These are phyloP conservation scores for Myrica gale DNA, from an alignment of 306 rosid genomes.

Conservation along the genomic window DNA sequence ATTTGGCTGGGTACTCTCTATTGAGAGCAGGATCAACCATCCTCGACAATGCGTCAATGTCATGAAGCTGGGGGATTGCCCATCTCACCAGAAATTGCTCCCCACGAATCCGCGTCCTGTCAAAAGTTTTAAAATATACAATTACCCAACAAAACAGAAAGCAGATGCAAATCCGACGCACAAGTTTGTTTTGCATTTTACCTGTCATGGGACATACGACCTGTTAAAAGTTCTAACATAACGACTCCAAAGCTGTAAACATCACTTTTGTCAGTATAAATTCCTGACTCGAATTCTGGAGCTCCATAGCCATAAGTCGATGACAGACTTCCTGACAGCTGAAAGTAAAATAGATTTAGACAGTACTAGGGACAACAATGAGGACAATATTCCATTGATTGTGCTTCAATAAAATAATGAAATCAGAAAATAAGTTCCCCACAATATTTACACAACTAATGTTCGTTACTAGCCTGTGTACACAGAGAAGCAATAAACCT, in stretches of 20 bases:
- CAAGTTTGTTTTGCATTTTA: conserved; percentile 27
- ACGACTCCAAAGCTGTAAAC: conserved; percentile 95
- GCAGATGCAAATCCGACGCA: conserved; percentile 1
- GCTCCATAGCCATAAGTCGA: conserved; percentile 89
- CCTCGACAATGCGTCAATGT: conserved; percentile 84
- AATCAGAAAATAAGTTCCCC: background rate
- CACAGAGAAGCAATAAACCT: background rate
- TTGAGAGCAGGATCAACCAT: conserved; percentile 93
- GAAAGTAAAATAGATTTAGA: conserved; percentile 28
- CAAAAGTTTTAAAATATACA: conserved; percentile 6
- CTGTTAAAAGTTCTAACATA: conserved; percentile 90
- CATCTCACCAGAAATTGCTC: conserved; percentile 90
- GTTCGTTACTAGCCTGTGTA: background rate
- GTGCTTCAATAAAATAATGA: background rate
- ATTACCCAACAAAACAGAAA: conserved; percentile 4
- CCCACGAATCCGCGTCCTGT: conserved; percentile 62
- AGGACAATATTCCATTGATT: background rate
- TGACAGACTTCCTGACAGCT: conserved; percentile 86
- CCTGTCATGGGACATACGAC: conserved; percentile 90
- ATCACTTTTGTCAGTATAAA: conserved; percentile 75
- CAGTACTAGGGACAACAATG: background rate
- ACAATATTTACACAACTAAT: background rate
- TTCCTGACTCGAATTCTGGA: conserved; percentile 93
- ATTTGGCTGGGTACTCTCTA: conserved; percentile 73
- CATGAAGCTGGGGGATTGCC: conserved; percentile 94